Conservation (phyloP, 202 grass and related monocot species). For the Panicum virgatum region DNA sequence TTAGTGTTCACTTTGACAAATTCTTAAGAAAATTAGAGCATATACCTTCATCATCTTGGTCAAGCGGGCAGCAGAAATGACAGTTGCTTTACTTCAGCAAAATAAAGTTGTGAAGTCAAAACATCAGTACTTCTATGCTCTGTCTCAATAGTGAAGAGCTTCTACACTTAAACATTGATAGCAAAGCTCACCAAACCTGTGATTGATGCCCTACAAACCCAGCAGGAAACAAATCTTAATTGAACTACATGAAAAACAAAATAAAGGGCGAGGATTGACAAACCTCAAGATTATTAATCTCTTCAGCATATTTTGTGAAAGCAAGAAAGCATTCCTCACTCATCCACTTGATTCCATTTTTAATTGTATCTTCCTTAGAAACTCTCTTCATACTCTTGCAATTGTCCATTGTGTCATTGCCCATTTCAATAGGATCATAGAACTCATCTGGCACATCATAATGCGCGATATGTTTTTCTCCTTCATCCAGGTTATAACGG, state of each 20-base stretch:
- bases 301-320: not conserved
- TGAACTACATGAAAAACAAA: not conserved
- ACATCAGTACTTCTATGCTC: not conserved
- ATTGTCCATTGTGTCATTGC: not conserved
- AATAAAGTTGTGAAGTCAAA: constrained; percentile 30
- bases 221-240: not conserved
- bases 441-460: not conserved
- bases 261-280: not conserved
- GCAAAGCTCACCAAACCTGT: constrained; percentile 25
- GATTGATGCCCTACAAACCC: not conserved
- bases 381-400: not conserved
- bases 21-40: not conserved
- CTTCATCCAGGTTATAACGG: no score
- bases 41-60: constrained; percentile 3
- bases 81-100: constrained; percentile 33
- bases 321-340: constrained; percentile 31
- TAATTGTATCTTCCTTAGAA: not conserved
- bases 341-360: constrained; percentile 15
- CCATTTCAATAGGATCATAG: not conserved
- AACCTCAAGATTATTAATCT: constrained; percentile 4
- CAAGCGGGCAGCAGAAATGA: constrained; percentile 13
- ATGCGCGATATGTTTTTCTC: no score
- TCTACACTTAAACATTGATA: not conserved
- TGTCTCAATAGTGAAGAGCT: constrained; percentile 6
- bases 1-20: not conserved